phyloP scores from a whole-genome alignment of 2,329 filamentous ascomycete genomes.

The Cadophora sp. region DNA sequence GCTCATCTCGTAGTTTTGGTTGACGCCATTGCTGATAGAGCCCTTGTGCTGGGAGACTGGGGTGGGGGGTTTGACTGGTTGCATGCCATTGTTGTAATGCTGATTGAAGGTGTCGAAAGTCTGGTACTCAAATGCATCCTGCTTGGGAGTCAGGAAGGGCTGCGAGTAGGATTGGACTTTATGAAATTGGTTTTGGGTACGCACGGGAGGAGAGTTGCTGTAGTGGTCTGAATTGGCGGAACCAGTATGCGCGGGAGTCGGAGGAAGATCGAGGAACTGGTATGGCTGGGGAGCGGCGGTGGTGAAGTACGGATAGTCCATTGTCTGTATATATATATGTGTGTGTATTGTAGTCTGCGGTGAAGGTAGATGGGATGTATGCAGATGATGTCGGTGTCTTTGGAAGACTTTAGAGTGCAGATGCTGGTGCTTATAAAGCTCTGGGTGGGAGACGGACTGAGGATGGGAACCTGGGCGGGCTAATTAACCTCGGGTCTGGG shows the following conservation, averaged over 20 bases:
- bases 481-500: conserved; percentile 3
- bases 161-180: conserved; percentile 33
- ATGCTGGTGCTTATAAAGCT: conserved; percentile 25
- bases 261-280: conserved; percentile 55
- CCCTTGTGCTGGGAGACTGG: conserved; percentile 42
- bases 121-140: conserved; percentile 44
- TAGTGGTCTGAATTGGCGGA: conserved; percentile 52
- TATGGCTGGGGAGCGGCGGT: conserved; percentile 51
- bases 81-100: conserved; percentile 34
- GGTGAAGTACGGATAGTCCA: conserved; percentile 64
- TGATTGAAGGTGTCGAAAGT: conserved; percentile 42
- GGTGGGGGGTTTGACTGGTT: conserved; percentile 35
- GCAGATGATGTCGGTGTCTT: conserved; percentile 22
- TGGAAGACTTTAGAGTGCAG: conserved; percentile 14
- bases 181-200: conserved; percentile 32
- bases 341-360: conserved; percentile 5
- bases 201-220: conserved; percentile 51
- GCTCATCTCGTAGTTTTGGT: conserved; percentile 39
- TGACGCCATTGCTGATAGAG: conserved; percentile 29
- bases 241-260: conserved; percentile 47
- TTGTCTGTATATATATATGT: conserved; percentile 42
- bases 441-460: neutral
- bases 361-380: conserved; percentile 21
- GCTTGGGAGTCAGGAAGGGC: conserved; percentile 40
- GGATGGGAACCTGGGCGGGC: neutral